Evolutionary conservation across 192 early-diverging fungal species (phyloP).

Genomic region (Tieghemiomyces parasiticus): DNA sequence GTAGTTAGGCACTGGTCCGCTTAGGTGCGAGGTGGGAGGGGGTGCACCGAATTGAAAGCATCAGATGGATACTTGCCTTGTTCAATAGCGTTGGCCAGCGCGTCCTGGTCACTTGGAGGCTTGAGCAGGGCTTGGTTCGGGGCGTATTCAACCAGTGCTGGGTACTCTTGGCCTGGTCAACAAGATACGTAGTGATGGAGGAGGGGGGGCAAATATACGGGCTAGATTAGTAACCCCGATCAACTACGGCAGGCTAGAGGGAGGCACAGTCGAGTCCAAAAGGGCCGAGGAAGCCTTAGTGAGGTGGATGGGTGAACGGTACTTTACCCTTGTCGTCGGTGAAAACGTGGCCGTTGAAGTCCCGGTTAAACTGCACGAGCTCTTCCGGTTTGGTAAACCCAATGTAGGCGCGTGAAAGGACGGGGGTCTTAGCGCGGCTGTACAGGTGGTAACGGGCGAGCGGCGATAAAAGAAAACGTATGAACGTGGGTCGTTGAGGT

Average conservation of each 20-base stretch:
- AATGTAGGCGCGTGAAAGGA: conserved; percentile 61
- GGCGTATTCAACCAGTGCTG: conserved; percentile 67
- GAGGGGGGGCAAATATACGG: no score
- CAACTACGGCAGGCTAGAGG: no score
- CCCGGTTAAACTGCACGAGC: conserved; percentile 52
- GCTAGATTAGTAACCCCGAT: no score
- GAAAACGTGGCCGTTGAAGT: conserved; percentile 66
- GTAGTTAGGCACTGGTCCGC: not conserved
- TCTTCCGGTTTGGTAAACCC: conserved; percentile 51
- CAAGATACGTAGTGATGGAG: no score
- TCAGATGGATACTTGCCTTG: not conserved
- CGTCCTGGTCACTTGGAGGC: not conserved
- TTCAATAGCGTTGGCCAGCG: not conserved
- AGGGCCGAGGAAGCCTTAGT: no score
- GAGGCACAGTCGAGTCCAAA: no score
- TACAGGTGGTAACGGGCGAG: no score
- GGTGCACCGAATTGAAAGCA: not conserved
- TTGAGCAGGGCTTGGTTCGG: conserved; percentile 13
- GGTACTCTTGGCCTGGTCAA: conserved; percentile 55
- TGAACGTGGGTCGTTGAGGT: no score
- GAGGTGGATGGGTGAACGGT: no score
- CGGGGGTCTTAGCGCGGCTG: conserved; percentile 36
- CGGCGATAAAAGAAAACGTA: no score
- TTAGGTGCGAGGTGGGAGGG: not conserved
- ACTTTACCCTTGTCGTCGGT: conserved; percentile 43